Evolutionary conservation across 2,329 filamentous ascomycete species (phyloP), one percentile per base, ranked within the genome.

Genomic region (Torrubiella hemipterigena): DNA sequence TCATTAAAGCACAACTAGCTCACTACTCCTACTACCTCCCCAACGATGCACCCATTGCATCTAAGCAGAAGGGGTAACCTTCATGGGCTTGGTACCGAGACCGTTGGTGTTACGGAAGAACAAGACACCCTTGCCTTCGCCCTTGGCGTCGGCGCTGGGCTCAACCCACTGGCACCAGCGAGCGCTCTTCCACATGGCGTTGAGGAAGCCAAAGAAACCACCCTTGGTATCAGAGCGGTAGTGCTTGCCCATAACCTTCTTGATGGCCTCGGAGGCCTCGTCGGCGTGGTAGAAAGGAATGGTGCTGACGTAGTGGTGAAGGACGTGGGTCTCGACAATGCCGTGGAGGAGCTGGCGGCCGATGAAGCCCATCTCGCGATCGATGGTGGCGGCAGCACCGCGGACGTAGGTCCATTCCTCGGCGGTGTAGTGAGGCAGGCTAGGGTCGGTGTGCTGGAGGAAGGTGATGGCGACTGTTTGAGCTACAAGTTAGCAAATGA

Each of bases 211-310:
- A 26, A 78, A 42, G 22, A 81, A 61, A 28, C 91, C 91, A 34
- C 69, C 86, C 56, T 74, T 58, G 38, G 75, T 77, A 47, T 98
- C 81, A 31, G 81, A 65, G 42, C 87, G 84, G 68, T 98, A 98
- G 70, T 98, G 91, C 50, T 70, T 68, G 56, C 91, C 91, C 89
- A 98, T 95, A 56, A 98, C 68, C 38, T 74, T 74, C 70, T 87
- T 86, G 71, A 96, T 93, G 49, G 87, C 87, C 47, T 95, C 87
- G 47, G 77, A 81, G 35, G 89, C 87, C 65, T 95, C 87, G 46
- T 94, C 86, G 51, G 87, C 89, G 58, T 95, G 72, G 66, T 96
- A 96, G 65, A 95, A 95, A 40, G 89, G 89, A 44, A 96, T 96
- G 50, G 77, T 84, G 61, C 81, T 89, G 55, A 96, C 76, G 61